Evolutionary conservation across 2,329 filamentous ascomycete genomes (phyloP), one percentile per base, ranked within the genome.

Genomic region (Paramyrothecium roridum): DNA sequence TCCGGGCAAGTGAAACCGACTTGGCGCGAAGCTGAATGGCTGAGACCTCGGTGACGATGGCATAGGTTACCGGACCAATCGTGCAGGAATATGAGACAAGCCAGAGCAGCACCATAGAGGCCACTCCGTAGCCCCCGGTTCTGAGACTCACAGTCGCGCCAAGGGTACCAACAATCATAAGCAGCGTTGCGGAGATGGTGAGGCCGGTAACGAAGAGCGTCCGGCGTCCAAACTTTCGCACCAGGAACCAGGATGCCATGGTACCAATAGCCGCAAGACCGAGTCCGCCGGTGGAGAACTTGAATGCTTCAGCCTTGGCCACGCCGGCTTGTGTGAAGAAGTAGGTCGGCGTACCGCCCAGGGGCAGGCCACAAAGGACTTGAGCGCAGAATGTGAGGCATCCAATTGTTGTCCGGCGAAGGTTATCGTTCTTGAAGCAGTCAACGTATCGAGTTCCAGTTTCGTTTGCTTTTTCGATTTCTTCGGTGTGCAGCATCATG

Each of bases 351-450:
- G 74, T 75, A n/a, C 70, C 72, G 45, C 73, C 70, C 50, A 77
- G 70, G 47, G 66, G 63, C 0, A 67, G 60, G 20, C 74, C 74
- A 30, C 67, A 70, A 1, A 72, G 54, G 33, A 67, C 61, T 47
- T 76, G 71, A n/a, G 70, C 69, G 0, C 68, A 54, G 73, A 70
- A 75, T 0, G 68, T 64, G 7, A 70, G 57, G 55, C 73, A 70
- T 33, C 71, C 73, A 26, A 79, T 76, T 56, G 78, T 75, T 1
- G 76, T 78, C 30, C 77, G 70, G 2, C 76, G 70, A 11, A 76
- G 65, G 54, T 82, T 75, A 8, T 66, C 61, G 8, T 73, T 74
- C 22, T 71, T 73, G 65, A 82, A 81, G 59, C 77, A 80, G 63
- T 81, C 76, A 22, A 63, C 50, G 59, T 82, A 82, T 0, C 65